Evolutionary conservation across 768 basidiomycete genomes (phyloP).

Genomic region (Tulasnella sp.): DNA sequence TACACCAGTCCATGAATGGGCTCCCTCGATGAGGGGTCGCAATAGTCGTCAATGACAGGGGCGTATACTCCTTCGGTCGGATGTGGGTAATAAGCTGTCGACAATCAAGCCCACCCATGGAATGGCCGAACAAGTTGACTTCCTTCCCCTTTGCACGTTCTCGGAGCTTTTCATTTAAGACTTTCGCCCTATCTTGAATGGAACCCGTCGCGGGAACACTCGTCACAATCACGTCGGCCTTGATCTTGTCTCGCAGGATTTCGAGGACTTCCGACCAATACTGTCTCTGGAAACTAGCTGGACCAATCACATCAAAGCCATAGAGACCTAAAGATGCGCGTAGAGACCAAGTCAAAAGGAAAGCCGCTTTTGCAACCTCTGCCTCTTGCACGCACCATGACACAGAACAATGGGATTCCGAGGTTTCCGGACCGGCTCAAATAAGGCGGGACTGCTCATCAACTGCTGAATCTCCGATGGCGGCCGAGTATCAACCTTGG

Average conservation of each 20-base stretch:
- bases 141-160: constrained; percentile 61
- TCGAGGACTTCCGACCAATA: constrained; percentile 85
- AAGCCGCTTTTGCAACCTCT: background rate
- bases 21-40: constrained; percentile 93
- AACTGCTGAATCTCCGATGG: constrained; percentile 35
- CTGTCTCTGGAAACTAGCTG: constrained; percentile 72
- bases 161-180: constrained; percentile 64
- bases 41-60: constrained; percentile 80
- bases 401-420: constrained; percentile 91
- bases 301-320: constrained; percentile 88
- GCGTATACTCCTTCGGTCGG: constrained; percentile 71
- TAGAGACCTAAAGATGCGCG: constrained; percentile 58
- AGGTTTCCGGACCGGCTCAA: constrained; percentile 68
- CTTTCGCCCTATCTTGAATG: constrained; percentile 68
- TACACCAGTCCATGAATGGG: constrained; percentile 99
- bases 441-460: constrained; percentile 67
- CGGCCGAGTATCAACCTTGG: background rate
- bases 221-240: constrained; percentile 93
- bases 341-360: background rate
- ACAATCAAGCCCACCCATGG: constrained; percentile 94
- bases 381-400: constrained; percentile 56
- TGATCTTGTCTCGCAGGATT: constrained; percentile 68
- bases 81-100: constrained; percentile 85
- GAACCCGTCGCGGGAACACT: constrained; percentile 92
- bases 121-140: constrained; percentile 90